These are phyloP conservation scores for Cladosporium cucumerinum DNA, from an alignment of 2,329 filamentous ascomycete species.

Conservation along the genomic window DNA sequence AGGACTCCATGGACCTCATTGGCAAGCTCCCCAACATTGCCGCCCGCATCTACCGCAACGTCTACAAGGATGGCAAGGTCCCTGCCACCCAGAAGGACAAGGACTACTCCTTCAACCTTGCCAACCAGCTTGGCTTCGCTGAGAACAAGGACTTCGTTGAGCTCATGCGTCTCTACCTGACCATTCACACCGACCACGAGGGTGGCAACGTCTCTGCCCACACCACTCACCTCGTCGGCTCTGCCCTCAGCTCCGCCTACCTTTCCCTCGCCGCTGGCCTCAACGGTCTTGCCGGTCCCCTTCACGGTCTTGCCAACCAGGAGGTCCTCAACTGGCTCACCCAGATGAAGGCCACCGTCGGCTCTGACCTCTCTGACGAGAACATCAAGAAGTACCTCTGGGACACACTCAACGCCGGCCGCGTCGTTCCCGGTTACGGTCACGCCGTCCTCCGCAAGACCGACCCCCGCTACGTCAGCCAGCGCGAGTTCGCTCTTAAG, in stretches of 20 bases:
- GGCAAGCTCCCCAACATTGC: conserved; percentile 99
- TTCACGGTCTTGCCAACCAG: conserved; percentile 99
- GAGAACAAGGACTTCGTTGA: conserved; percentile 96
- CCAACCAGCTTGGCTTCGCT: conserved; percentile 97
- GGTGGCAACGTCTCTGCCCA: conserved; percentile 98
- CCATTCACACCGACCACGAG: conserved; percentile 99
- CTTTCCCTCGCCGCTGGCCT: conserved; percentile 94
- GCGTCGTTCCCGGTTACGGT: conserved; percentile 96
- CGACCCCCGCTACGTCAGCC: conserved; percentile 96
- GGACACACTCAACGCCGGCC: conserved; percentile 91
- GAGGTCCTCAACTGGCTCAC: conserved; percentile 98
- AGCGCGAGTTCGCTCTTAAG: conserved; percentile 93
- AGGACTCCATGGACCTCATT: conserved; percentile 99
- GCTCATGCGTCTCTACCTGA: conserved; percentile 97
- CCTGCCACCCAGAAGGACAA: conserved; percentile 95
- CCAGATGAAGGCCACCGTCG: conserved; percentile 95
- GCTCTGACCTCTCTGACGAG: conserved; percentile 92
- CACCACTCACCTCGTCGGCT: conserved; percentile 97
- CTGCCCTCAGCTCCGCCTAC: conserved; percentile 94
- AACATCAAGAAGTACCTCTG: conserved; percentile 98
- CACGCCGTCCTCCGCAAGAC: conserved; percentile 99
- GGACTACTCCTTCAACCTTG: conserved; percentile 99
- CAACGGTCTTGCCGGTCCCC: conserved; percentile 95
- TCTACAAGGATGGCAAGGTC: conserved; percentile 99
- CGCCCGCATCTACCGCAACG: conserved; percentile 98